Conservation (phyloP, 106 monocot genomes). For the Dendrobium huoshanense region DNA sequence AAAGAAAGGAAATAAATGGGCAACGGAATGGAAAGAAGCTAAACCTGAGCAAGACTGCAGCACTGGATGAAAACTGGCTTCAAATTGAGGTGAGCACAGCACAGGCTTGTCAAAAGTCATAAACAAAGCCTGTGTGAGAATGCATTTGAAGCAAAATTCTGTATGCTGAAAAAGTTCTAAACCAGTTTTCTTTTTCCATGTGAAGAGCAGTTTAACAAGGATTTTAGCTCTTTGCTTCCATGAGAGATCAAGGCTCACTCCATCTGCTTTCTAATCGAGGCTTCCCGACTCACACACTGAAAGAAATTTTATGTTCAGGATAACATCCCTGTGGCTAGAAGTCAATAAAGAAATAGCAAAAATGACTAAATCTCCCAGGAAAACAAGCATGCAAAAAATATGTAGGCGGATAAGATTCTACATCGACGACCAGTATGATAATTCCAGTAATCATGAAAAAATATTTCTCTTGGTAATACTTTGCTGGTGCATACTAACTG, state of each 20-base stretch:
- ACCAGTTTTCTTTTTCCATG: background rate
- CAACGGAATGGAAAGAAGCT: slow-evolving; percentile 17
- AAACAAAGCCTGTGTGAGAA: slow-evolving; percentile 23
- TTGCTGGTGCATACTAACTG: background rate
- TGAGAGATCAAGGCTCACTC: background rate
- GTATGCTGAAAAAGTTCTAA: background rate
- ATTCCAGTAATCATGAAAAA: too few species aligned
- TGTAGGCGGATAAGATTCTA: background rate
- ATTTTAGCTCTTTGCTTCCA: background rate
- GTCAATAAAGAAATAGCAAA: background rate
- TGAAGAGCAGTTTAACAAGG: background rate
- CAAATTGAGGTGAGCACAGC: slow-evolving; percentile 18
- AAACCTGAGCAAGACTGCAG: background rate
- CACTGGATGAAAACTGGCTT: slow-evolving; percentile 15
- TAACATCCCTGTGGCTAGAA: background rate
- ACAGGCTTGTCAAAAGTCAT: slow-evolving; percentile 42
- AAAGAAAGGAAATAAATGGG: slow-evolving; percentile 23
- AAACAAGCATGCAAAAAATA: background rate
- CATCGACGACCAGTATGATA: background rate
- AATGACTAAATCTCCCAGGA: background rate
- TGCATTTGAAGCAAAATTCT: slow-evolving; percentile 21
- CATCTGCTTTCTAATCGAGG: background rate
- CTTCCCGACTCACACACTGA: background rate
- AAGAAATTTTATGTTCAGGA: background rate
- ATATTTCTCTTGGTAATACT: background rate